Evolutionary conservation across 441 rosid species (phyloP), one percentile per base, ranked within the genome.

Genomic region (Arabidopsis hybrid): DNA sequence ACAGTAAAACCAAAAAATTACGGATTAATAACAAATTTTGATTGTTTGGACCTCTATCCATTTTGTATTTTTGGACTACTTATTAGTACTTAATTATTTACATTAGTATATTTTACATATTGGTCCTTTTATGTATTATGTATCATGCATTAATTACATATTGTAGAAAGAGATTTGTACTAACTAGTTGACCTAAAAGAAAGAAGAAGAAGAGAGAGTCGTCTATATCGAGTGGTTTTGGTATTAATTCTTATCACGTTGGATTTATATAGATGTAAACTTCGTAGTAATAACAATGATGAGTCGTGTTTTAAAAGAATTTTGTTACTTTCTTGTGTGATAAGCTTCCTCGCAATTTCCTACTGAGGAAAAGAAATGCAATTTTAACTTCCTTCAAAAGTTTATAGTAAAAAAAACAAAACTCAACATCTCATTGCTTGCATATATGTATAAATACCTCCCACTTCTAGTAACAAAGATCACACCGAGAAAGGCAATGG

Each of bases 401-500:
- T 18, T 6, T 42, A 0, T 18, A 5, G 35, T 10, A 21, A 1
- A 26, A 13, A 2, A 3, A 9, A 51, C 1, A 2, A 8, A 60
- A 17, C 14, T 12, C 21, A n/a, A 52, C 31, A 21, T 12, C 43
- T 39, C 4, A 21, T 21, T 21, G 26, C 12, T 21, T 12, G 50
- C 50, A 4, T 49, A 31, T 50, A 60, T 47, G 21, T 47, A 14
- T 68, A 67, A 31, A 31, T 21, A 35, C 6, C 7, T 55, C 21
- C 12, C 56, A 21, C 7, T 16, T 34, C 32, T 61, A 60, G 57
- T 0, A 0, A 9, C 73, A 58, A 73, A 74, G 7, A 32, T 39
- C 56, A 67, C 50, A 67, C 12, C 43, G 7, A 21, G 16, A 68
- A 72, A 75, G 59, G 18, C 53, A 58, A 77, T 71, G 81, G 81